Base-by-base conservation (phyloP, 2,329 filamentous ascomycete species). In the Pezicula carpinea region DNA sequence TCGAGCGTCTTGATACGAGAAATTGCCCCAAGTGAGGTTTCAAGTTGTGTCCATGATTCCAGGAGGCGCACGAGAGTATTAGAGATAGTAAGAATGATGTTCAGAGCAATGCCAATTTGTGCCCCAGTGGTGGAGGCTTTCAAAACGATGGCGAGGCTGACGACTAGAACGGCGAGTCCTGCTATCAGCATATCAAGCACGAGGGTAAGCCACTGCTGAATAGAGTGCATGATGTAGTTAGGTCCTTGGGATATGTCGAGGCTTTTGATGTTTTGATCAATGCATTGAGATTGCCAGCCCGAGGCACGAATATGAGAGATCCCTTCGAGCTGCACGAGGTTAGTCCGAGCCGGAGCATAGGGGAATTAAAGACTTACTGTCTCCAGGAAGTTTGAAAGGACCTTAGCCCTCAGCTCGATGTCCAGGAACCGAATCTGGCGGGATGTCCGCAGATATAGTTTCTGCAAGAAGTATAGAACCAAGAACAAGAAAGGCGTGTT, bases 401-500 rank as follows among this genome's bases (percentile, higher is more conserved):
- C 64, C 0, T 79, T 79, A 1, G 74, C 74, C 53, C 83, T 82
- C 1, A 76, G 72, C 58, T 85, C 81, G 1, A 85, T 69, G 39
- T 84, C 80, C 10, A 85, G 60, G 17, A 81, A 69, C 41, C 80
- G 71, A 6, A 85, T 59, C 58, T 84, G 80, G 0, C 79, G 66
- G 1, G 79, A 82, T 0, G 80, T 84, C 0, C 76, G 69, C 2
- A 84, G 68, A 53, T 84, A 84, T 41, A 80, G 70, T 44, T 68
- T 74, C 51, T 82, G 79, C 0, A 83, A 60, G 2, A 67, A 49
- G 46, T 73, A 82, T 1, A 82, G 50, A 1, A 73, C 49, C 0
- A 55, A 60, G 10, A 72, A 52, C 3, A 82, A 55, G 3, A 76
- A 60, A 0, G 79, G 79, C 47, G 81, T 76, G 0, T 67, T 66